Percentiles rank a stretch among this genome's conserved stretches.
phyloP scores from a whole-genome alignment of 371 early-diverging fungal species.

The Blakeslea trispora region DNA sequence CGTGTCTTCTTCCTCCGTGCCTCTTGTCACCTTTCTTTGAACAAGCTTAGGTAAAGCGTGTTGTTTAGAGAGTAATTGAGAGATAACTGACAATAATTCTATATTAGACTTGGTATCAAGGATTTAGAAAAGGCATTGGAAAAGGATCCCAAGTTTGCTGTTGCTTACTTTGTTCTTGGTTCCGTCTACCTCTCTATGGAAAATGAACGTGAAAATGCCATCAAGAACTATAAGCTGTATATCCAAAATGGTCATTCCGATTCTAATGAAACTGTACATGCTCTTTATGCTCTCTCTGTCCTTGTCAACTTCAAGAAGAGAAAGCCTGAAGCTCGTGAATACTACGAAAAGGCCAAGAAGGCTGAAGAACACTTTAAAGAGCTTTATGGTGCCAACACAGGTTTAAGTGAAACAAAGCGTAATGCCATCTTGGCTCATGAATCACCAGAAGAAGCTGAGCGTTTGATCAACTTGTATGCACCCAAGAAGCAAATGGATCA shows the following conservation, averaged over 20 bases:
- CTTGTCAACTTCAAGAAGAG: constrained; percentile 55
- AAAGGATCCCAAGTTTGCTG: constrained; percentile 51
- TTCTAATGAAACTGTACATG: constrained; percentile 58
- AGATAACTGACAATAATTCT: background rate
- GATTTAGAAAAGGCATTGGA: constrained; percentile 60
- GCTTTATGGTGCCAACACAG: constrained; percentile 58
- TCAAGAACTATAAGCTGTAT: constrained; percentile 57
- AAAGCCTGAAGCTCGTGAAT: constrained; percentile 53
- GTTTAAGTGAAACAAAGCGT: constrained; percentile 62
- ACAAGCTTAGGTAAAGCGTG: constrained; percentile 50
- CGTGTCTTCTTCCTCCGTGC: constrained; percentile 65
- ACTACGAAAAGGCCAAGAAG: constrained; percentile 55
- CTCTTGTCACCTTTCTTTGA: constrained; percentile 59
- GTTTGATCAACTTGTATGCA: constrained; percentile 35
- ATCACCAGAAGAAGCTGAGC: constrained; percentile 37
- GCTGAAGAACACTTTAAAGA: constrained; percentile 60
- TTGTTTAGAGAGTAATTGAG: background rate
- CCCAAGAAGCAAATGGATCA: constrained; percentile 36
- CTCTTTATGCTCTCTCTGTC: constrained; percentile 58
- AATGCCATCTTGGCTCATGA: constrained; percentile 54
- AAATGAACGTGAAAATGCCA: constrained; percentile 58
- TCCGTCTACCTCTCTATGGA: constrained; percentile 54
- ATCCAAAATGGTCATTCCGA: constrained; percentile 59
- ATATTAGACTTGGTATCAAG: constrained; percentile 52
- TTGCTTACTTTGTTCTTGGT: constrained; percentile 61